phyloP scores from a whole-genome alignment of 2,329 filamentous ascomycete genomes.

The Cadophora luteo-olivacea region DNA sequence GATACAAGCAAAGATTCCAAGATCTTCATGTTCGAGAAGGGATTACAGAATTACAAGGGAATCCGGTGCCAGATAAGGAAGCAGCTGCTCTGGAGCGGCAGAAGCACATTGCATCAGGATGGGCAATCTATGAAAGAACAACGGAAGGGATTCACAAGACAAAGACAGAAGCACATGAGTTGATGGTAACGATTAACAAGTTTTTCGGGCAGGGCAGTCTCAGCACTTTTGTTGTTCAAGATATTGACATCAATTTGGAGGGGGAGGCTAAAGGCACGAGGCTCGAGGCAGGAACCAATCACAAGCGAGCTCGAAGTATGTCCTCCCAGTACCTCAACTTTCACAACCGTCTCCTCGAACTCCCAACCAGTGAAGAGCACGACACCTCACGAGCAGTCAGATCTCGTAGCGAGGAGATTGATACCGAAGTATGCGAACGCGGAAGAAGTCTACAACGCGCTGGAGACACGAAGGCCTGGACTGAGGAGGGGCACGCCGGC shows the following conservation, averaged over 20 bases:
- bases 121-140: constrained; percentile 5
- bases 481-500: constrained; percentile 16
- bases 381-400: not conserved
- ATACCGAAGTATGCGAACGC: constrained; percentile 18
- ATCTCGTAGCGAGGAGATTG: constrained; percentile 15
- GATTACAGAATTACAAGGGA: not conserved
- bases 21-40: not conserved
- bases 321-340: constrained; percentile 6
- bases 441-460: constrained; percentile 10
- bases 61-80: not conserved
- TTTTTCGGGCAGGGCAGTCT: not conserved
- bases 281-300: constrained; percentile 25
- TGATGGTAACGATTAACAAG: not conserved
- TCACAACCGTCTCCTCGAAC: constrained; percentile 5
- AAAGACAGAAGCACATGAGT: not conserved
- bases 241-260: not conserved
- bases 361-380: not conserved
- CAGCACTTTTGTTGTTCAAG: constrained; percentile 6
- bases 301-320: constrained; percentile 27
- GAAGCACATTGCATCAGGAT: not conserved
- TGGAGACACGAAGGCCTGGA: constrained; percentile 2
- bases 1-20: not conserved
- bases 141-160: not conserved
- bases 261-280: constrained; percentile 10
- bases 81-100: not conserved